A percentile compares a stretch with the other conserved stretches of the same genome.
These are phyloP conservation scores for Pelagomonas calceolata DNA, from an alignment of 108 stramenopile species.

Conservation along the genomic window DNA sequence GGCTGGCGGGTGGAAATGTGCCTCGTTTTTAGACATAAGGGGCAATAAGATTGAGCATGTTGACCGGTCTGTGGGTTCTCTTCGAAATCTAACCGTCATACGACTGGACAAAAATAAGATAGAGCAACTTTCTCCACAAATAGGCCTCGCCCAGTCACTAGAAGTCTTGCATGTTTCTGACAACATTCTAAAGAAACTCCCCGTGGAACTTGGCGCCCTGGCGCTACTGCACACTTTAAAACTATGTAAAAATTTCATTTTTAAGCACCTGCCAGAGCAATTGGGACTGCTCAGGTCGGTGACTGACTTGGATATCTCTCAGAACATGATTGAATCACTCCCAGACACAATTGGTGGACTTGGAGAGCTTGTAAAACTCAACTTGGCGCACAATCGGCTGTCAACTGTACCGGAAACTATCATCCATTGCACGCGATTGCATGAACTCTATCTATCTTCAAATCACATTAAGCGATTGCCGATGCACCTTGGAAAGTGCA, in stretches of 20 bases:
- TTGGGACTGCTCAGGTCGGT: slow-evolving; percentile 18
- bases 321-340: slow-evolving; percentile 22
- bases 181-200: background rate
- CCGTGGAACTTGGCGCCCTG: slow-evolving; percentile 21
- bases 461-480: slow-evolving; percentile 3
- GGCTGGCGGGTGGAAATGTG: slow-evolving; percentile 7
- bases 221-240: background rate
- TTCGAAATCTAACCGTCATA: background rate
- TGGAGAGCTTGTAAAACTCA: slow-evolving; percentile 12
- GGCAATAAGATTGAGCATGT: background rate
- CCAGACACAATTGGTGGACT: slow-evolving; percentile 18
- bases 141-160: slow-evolving; percentile 16
- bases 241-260: slow-evolving; percentile 13
- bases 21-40: background rate
- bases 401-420: slow-evolving; percentile 22
- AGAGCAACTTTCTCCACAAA: slow-evolving; percentile 8
- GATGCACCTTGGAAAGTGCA: slow-evolving; percentile 4
- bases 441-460: slow-evolving; percentile 10
- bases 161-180: slow-evolving; percentile 9
- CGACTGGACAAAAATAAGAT: background rate
- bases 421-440: slow-evolving; percentile 16
- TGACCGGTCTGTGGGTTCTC: background rate
- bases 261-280: slow-evolving; percentile 18
- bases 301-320: slow-evolving; percentile 19
- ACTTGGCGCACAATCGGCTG: slow-evolving; percentile 18